Base-by-base conservation (phyloP, 805 yeast species). In the Pichia gijzeniarum region DNA sequence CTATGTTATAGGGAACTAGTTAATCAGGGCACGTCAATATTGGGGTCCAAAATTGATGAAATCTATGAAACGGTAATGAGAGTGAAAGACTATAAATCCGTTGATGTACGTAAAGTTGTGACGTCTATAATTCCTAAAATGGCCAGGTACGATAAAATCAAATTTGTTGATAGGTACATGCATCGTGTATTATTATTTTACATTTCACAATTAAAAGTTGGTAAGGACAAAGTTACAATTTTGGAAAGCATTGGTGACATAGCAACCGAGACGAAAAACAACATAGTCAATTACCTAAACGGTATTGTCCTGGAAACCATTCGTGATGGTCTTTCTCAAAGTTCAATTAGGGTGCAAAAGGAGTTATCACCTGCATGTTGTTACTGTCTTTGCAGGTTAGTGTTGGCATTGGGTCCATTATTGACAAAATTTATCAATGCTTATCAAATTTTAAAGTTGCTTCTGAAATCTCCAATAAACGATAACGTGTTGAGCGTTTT, bases 371-470 rank as follows among this genome's bases (percentile, higher is more conserved):
- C 86, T 0, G 89, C 95, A 1, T 77, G 91, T 18, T 91, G 90
- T 57, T 86, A 85, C 54, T 93, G 98, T 60, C 73, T 91, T 37
- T 87, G 95, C 0, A 85, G 87, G 64, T 67, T 93, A 32, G 90
- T 96, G 0, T 74, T 75, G 21, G 91, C 98, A 0, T 87, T 91
- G 14, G 97, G 97, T 0, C 95, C 96, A 12, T 95, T 96, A 0
- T 69, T 91, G 45, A 86, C 96, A 0, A 93, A 91, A 58, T 89
- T 87, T 60, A 67, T 93, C 45, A 90, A 88, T 52, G 76, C 82
- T 50, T 95, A 87, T 56, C 67, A 63, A 41, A 73, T 91, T 19
- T 66, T 91, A 42, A 90, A 84, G 53, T 72, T 85, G 64, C 76
- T 91, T 66, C 73, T 91, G 54, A 76, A 82, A 40, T 88, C 96